Evolutionary conservation across 352 stramenopile species (phyloP).

Genomic region (Globisporangium spiculum): DNA sequence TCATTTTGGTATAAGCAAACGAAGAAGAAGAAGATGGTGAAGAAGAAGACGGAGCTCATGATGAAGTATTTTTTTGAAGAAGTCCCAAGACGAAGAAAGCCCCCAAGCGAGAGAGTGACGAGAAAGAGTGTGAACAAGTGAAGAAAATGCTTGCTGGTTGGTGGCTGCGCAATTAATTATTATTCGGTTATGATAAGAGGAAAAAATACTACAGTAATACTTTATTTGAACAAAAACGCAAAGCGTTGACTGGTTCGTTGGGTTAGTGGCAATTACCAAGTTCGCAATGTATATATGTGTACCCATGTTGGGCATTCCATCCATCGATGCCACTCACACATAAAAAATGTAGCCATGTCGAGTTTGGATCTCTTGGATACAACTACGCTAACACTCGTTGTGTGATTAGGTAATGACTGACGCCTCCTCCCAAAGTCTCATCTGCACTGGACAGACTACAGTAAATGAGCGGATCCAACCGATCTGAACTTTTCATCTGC

Average conservation of each 20-base stretch:
- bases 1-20: constrained; percentile 11
- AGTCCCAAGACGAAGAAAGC: neutral
- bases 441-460: too few relatives aligned
- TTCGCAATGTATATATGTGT: neutral
- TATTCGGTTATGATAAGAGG: constrained; percentile 7
- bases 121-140: neutral
- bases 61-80: neutral
- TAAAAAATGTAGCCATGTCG: too few relatives aligned
- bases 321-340: neutral
- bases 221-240: constrained; percentile 4
- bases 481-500: too few relatives aligned
- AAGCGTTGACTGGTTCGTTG: neutral
- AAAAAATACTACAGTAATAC: constrained; percentile 11
- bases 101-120: neutral
- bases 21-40: neutral
- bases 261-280: neutral
- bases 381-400: too few relatives aligned
- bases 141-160: neutral
- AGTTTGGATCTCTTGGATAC: too few relatives aligned
- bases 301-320: neutral
- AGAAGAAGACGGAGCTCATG: neutral
- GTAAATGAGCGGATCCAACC: too few relatives aligned
- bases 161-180: neutral
- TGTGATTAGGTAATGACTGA: too few relatives aligned
- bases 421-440: too few relatives aligned